Evolutionary conservation across 371 early-diverging fungal species (phyloP), one percentile per base, ranked within the genome.

Genomic region (Mortierella sp.): DNA sequence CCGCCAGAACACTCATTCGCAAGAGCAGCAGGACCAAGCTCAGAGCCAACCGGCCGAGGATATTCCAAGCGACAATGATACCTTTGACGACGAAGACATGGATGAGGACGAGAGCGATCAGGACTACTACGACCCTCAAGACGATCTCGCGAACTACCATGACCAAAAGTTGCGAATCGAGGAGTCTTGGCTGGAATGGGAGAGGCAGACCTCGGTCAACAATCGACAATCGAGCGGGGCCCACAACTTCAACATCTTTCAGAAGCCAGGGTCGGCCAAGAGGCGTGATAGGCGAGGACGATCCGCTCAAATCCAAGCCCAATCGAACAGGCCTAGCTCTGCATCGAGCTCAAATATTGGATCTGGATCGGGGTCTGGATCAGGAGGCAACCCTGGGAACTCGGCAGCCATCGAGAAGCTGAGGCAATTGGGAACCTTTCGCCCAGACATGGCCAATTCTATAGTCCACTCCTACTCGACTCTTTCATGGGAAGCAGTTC

Each of bases 111-210:
- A 44, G 44, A 70, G 67, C 37, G 80, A 80, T 16, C 61, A 79
- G n/a, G 86, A 86, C 9, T 81, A 77, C 64, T 86, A 82, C 54
- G 82, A 86, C 73, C 79, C 86, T 13, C 74, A 85, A 10, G 79
- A 76, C n/a, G 82, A 85, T 53, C 69, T 71, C 9, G 86, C 74
- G 1, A 50, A 76, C 57, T 75, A 67, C 48, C 76, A 85, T 69
- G 82, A 81, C n/a, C 76, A 81, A 67, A 82, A 77, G 64, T 77
- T 76, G 28, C 79, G 64, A n/a, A 86, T 86, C 70, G 86, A 81
- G 59, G 77, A 86, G 21, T 82, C 82, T 21, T 86, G 86, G 86
- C 48, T 86, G 19, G 86, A 86, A 69, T 86, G 86, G 86, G 86
- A 81, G 11, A 77, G 77, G 8, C 79, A 79, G 46, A n/a, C 71